These are phyloP conservation scores for Suillus subaureus DNA, from an alignment of 768 basidiomycete species.

Conservation along the genomic window DNA sequence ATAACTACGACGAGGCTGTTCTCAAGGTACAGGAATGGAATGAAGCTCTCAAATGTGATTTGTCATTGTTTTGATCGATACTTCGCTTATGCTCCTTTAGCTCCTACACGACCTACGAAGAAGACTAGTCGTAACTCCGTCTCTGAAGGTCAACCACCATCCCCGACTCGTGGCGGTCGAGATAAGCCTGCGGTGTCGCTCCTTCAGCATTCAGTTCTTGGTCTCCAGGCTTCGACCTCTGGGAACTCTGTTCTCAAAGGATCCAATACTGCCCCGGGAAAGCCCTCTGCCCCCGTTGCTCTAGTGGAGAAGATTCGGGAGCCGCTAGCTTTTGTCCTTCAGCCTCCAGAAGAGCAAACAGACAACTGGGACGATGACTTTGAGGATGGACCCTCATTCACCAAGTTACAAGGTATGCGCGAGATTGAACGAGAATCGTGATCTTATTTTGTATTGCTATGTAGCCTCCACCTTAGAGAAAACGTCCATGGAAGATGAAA, in stretches of 20 bases:
- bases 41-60: constrained; percentile 87
- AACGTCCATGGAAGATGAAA: constrained; percentile 57
- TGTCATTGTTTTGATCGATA: constrained; percentile 18
- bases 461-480: constrained; percentile 60
- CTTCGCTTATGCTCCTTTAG: constrained; percentile 37
- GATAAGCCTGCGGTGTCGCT: constrained; percentile 29
- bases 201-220: constrained; percentile 35
- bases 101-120: constrained; percentile 76
- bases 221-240: constrained; percentile 37
- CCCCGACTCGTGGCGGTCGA: constrained; percentile 40
- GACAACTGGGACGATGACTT: constrained; percentile 99
- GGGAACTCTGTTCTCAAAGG: constrained; percentile 30
- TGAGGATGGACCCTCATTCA: constrained; percentile 87
- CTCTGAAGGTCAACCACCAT: constrained; percentile 43
- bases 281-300: constrained; percentile 29
- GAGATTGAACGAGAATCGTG: neutral
- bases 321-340: constrained; percentile 66
- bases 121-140: constrained; percentile 47
- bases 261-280: constrained; percentile 18
- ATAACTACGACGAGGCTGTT: constrained; percentile 93
- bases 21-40: constrained; percentile 99
- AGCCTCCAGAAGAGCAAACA: constrained; percentile 80
- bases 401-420: constrained; percentile 70
- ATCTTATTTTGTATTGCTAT: neutral
- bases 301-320: constrained; percentile 45